Base-by-base conservation (phyloP, 2,329 filamentous ascomycete genomes). In the Talaromyces rugulosus region DNA sequence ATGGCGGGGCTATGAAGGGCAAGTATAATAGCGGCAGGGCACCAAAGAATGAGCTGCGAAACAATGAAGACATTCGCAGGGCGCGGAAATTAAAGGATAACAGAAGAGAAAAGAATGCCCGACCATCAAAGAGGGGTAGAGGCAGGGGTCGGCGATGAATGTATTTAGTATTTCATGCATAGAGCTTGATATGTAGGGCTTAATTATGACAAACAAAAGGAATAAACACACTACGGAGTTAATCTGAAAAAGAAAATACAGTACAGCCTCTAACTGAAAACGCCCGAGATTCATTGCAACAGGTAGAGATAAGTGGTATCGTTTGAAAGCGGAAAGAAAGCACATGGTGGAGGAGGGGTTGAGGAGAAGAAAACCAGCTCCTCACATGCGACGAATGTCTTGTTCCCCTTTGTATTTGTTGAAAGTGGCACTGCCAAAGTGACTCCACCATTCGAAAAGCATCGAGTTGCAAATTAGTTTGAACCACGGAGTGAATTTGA, bases 401-500 rank as follows among this genome's bases (percentile, higher is more conserved):
- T 87, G 86, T 82, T 98, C 93, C 73, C 92, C 89, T 78, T 87
- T 84, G 79, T 94, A 96, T 79, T 91, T 89, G 64, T 96, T 90
- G 68, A 98, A 82, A 9, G 90, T 90, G 28, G 85, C 81, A 69
- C 95, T 74, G 53, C 75, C 89, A 61, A 98, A 85, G 78, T 90
- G 87, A 72, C 88, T 82, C 95, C 95, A 99, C 95, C 95, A 99
- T 77, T 97, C 89, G 71, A 96, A 99, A 50, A 99, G 85, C 91
- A 98, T 93, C 56, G 91, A 92, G 77, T 98, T 85, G 84, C 95
- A 99, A 73, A 99, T 98, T 68, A 99, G 88, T 83, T 96, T 96
- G 83, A 99, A 99, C 95, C 95, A 99, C 1, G 95, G 95, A 0
- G 95, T 99, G 77, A 98, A 98, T 71, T 89, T 90, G 69, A 96